phyloP scores from a whole-genome alignment of 1,139 yeast species.

The Protomyces arabidopsidicola region DNA sequence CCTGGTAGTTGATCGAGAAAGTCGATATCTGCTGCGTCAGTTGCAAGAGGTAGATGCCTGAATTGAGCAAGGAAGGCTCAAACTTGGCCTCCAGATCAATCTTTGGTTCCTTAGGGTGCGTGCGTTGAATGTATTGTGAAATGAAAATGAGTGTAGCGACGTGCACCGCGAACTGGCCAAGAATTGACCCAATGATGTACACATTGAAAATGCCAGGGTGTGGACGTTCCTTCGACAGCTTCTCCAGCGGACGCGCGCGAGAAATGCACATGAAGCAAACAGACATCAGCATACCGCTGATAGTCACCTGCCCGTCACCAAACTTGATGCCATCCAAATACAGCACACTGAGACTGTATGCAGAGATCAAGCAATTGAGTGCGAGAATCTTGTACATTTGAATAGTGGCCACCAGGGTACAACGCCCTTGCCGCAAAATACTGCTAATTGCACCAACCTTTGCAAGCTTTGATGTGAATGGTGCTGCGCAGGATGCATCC shows the following conservation, averaged over 20 bases:
- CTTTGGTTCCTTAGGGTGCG: constrained; percentile 47
- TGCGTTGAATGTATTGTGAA: constrained; percentile 70
- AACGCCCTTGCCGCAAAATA: constrained; percentile 96
- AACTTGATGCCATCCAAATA: constrained; percentile 96
- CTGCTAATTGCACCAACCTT: constrained; percentile 90
- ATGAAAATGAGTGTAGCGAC: constrained; percentile 75
- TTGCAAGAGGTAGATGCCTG: constrained; percentile 91
- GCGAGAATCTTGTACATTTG: constrained; percentile 99
- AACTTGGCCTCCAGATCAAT: constrained; percentile 85
- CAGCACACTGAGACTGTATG: constrained; percentile 88
- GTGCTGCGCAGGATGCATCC: constrained; percentile 99
- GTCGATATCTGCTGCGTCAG: constrained; percentile 96
- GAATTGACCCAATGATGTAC: constrained; percentile 94
- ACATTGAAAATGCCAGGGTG: constrained; percentile 94
- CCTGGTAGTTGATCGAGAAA: constrained; percentile 96
- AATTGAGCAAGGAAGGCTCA: constrained; percentile 82
- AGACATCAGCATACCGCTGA: constrained; percentile 81
- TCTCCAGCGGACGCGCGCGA: constrained; percentile 85
- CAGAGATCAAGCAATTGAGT: constrained; percentile 91
- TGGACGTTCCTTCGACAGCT: constrained; percentile 89
- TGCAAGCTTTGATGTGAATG: constrained; percentile 90
- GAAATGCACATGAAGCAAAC: constrained; percentile 95
- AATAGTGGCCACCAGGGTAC: constrained; percentile 93
- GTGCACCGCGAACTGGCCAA: constrained; percentile 94
- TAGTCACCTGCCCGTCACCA: constrained; percentile 96